Evolutionary conservation across 225 moss, liverwort and hornwort genomes (phyloP), one percentile per base, ranked within the genome.

Genomic region (Asterella californica): DNA sequence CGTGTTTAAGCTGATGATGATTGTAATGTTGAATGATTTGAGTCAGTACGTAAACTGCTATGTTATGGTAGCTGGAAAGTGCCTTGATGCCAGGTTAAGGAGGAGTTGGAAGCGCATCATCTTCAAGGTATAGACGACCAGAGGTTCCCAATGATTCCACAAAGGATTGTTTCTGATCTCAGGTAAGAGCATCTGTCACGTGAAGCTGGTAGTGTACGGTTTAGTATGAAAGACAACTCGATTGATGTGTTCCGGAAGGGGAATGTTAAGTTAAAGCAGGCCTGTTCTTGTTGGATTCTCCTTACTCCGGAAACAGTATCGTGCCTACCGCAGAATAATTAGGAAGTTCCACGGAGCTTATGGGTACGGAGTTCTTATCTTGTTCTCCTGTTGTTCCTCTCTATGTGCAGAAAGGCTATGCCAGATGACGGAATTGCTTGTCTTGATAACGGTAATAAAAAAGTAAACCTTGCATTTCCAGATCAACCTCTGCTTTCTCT

Each of bases 81-180:
- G 25, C 37, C 0, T 27, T 22, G 48, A 70, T 73, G 62, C 74
- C 69, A 94, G 92, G 89, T 94, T 45, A 94, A 94, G 81, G 82
- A 86, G 83, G 94, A 96, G n/a, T 46, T 92, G 60, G 94, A 93
- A 48, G 65, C 52, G 42, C 94, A 96, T 72, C 4, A 91, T 36
- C 74, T 86, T 42, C 89, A 89, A 74, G 94, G 94, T 65, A 1
- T 72, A 59, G 64, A 86, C 66, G 92, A 96, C 42, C 10, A 87
- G 74, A 83, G 90, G 59, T 96, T 91, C 67, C 92, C 92, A 38
- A 85, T 96, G 63, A 90, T 90, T 80, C 96, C 92, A n/a, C 96
- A 96, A 81, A 92, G 91, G 64, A 45, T 96, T 74, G 90, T 96
- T 70, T 81, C 81, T 64, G 91, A 94, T 89, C 81, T 96, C 81